Conservation (phyloP, 192 early-diverging fungal genomes). For the Cetraspora pellucida region DNA sequence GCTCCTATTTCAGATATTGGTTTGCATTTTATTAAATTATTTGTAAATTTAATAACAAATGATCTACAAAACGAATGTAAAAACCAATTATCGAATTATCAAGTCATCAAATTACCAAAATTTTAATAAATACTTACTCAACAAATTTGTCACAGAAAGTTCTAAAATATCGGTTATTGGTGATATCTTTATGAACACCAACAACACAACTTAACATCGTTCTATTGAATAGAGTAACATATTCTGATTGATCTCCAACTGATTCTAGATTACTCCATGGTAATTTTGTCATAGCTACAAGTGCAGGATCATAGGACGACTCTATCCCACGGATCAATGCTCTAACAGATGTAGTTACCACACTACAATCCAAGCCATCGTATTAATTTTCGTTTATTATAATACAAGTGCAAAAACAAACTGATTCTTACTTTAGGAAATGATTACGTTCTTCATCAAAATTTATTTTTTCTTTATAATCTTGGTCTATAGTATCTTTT, state of each 20-base stretch:
- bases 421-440: constrained; percentile 67
- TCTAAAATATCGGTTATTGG: constrained; percentile 75
- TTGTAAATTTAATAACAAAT: constrained; percentile 68
- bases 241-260: constrained; percentile 94
- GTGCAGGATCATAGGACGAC: constrained; percentile 65
- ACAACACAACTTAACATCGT: constrained; percentile 59
- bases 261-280: constrained; percentile 81
- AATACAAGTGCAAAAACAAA: constrained; percentile 2
- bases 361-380: constrained; percentile 36
- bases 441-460: constrained; percentile 77
- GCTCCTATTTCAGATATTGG: constrained; percentile 93
- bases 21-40: constrained; percentile 72
- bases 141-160: constrained; percentile 93
- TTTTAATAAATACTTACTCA: constrained; percentile 61
- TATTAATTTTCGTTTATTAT: background rate
- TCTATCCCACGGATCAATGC: constrained; percentile 71
- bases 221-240: constrained; percentile 70
- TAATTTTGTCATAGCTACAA: constrained; percentile 73
- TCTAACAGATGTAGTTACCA: constrained; percentile 67
- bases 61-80: constrained; percentile 49
- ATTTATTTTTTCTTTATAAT: constrained; percentile 68
- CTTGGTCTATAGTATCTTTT: constrained; percentile 76
- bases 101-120: background rate
- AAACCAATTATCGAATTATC: background rate
- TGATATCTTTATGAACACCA: constrained; percentile 63